Conservation (phyloP, 768 basidiomycete genomes). For the Tricholoma flavovirens region DNA sequence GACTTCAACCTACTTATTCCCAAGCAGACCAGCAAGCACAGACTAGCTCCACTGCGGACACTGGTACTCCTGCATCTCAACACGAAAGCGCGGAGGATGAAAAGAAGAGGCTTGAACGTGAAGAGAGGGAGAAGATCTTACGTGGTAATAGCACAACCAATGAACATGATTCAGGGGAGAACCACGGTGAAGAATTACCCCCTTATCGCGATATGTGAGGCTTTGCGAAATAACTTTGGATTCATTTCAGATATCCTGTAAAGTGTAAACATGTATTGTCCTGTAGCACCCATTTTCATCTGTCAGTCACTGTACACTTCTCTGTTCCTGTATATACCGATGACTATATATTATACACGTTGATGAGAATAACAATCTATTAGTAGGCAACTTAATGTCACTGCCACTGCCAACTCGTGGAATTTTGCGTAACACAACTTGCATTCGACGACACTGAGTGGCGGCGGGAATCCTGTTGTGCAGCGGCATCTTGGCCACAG, state of each 20-base stretch:
- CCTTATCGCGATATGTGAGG: constrained; percentile 39
- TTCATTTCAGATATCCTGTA: neutral
- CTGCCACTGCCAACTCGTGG: neutral
- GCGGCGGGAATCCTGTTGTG: neutral
- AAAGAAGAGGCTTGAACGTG: constrained; percentile 58
- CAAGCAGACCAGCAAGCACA: constrained; percentile 21
- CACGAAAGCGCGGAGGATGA: constrained; percentile 56
- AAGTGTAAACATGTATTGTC: neutral
- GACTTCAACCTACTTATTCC: constrained; percentile 39
- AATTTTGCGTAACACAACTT: neutral
- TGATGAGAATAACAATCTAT: neutral
- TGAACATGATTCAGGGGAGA: constrained; percentile 16
- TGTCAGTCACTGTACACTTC: neutral
- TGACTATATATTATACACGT: neutral
- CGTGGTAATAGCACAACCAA: constrained; percentile 10
- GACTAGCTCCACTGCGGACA: constrained; percentile 9
- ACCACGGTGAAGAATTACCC: constrained; percentile 41
- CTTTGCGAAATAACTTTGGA: neutral
- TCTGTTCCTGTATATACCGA: neutral
- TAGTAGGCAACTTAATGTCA: neutral
- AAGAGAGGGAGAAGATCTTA: constrained; percentile 56
- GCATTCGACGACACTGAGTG: neutral
- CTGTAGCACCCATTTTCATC: too few relatives aligned
- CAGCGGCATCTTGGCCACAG: constrained; percentile 18
- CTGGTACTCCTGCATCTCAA: constrained; percentile 9